Evolutionary conservation across 2,329 filamentous ascomycete genomes (phyloP).

Genomic region (Epichloe coenophiala): DNA sequence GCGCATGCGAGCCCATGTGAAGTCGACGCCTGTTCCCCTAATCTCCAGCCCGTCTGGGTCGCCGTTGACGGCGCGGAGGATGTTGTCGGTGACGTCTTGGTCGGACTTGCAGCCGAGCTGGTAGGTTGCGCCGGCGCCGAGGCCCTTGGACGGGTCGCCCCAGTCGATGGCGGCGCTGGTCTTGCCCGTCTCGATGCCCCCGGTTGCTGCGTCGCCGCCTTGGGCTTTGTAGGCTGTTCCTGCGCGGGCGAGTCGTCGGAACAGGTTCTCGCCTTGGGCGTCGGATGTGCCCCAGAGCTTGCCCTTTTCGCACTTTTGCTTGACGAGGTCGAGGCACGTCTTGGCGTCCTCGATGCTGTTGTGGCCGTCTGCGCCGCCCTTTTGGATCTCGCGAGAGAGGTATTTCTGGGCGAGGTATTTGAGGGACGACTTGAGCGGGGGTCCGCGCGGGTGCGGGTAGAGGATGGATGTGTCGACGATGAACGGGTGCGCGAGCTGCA

Average conservation of each 20-base stretch:
- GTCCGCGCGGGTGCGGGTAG: constrained; percentile 80
- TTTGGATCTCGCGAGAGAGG: constrained; percentile 77
- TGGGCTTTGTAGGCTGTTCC: constrained; percentile 50
- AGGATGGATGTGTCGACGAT: constrained; percentile 84
- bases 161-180: constrained; percentile 75
- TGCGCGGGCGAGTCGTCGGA: constrained; percentile 60
- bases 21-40: constrained; percentile 47
- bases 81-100: constrained; percentile 40
- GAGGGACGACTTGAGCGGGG: constrained; percentile 78
- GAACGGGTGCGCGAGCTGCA: constrained; percentile 81
- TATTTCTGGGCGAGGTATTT: constrained; percentile 85
- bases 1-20: constrained; percentile 53
- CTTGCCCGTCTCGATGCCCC: constrained; percentile 42
- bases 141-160: constrained; percentile 58
- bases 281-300: constrained; percentile 74
- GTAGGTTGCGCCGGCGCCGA: constrained; percentile 41
- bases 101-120: constrained; percentile 45
- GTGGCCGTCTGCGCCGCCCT: constrained; percentile 61
- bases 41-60: constrained; percentile 45
- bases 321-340: constrained; percentile 83
- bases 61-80: constrained; percentile 45
- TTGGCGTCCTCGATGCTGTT: constrained; percentile 87
- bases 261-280: constrained; percentile 72
- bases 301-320: constrained; percentile 91
- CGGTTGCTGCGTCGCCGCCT: constrained; percentile 41